Evolutionary conservation across 345 rosid species (phyloP).

Genomic region (Melaleuca alternifolia): DNA sequence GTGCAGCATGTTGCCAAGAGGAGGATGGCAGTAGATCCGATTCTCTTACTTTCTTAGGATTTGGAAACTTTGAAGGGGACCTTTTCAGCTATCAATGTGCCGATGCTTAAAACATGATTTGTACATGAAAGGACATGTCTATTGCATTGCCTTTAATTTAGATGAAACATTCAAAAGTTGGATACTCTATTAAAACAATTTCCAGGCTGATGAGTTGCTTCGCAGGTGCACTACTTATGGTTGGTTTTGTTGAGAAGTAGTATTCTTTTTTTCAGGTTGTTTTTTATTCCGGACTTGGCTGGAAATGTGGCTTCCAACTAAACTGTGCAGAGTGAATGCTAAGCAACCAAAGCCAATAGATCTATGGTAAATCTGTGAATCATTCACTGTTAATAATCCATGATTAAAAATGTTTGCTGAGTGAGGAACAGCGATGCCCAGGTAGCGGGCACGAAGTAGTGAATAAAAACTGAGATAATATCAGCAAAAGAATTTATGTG

Average conservation of each 20-base stretch:
- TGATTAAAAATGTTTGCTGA: neutral
- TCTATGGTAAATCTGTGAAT: neutral
- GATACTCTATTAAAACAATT: neutral
- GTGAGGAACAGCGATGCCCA: neutral
- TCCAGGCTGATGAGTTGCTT: neutral
- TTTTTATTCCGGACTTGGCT: neutral
- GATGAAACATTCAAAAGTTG: neutral
- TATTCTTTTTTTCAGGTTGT: neutral
- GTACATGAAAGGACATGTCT: neutral
- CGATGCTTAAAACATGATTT: neutral
- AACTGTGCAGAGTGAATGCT: neutral
- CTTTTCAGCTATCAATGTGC: neutral
- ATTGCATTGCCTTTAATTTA: neutral
- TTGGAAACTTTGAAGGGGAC: neutral
- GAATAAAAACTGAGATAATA: neutral
- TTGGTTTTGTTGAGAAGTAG: neutral
- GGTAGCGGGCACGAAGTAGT: neutral
- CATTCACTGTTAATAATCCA: neutral
- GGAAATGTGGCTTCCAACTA: neutral
- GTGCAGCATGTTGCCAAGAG: neutral
- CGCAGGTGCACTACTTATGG: neutral
- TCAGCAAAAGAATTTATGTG: neutral
- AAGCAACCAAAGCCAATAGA: neutral
- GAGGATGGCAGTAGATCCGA: neutral
- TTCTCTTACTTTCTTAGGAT: neutral